phyloP scores from a whole-genome alignment of 805 yeast genomes.

The Saturnispora quitensis region DNA sequence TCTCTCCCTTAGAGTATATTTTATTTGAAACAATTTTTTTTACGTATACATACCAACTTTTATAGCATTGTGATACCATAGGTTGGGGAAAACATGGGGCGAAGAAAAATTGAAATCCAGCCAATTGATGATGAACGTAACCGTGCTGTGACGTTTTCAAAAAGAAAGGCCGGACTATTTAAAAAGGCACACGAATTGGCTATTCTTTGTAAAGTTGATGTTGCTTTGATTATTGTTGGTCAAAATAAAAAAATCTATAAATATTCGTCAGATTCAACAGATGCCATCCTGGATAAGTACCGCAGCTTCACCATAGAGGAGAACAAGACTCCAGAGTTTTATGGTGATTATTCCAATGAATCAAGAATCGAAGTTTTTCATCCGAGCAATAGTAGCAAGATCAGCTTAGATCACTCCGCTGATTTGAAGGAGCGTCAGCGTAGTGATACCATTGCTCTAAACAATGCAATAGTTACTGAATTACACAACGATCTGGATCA shows the following conservation, averaged over 20 bases:
- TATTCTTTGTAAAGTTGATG: slow-evolving; percentile 84
- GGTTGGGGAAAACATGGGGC: slow-evolving; percentile 56
- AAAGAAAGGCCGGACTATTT: slow-evolving; percentile 89
- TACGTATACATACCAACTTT: neutral
- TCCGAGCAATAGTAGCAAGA: neutral
- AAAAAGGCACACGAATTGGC: slow-evolving; percentile 81
- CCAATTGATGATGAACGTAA: slow-evolving; percentile 89
- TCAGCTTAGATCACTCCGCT: neutral
- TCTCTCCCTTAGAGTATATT: neutral
- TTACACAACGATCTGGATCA: neutral
- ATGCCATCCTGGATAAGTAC: slow-evolving; percentile 37
- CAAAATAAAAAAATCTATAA: slow-evolving; percentile 78
- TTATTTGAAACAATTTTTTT: neutral
- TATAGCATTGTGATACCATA: neutral
- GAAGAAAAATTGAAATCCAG: slow-evolving; percentile 90
- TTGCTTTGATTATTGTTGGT: slow-evolving; percentile 83
- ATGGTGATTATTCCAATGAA: slow-evolving; percentile 42
- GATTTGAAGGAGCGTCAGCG: neutral
- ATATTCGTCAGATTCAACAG: slow-evolving; percentile 63
- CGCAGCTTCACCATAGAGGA: slow-evolving; percentile 36
- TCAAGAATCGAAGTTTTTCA: slow-evolving; percentile 10
- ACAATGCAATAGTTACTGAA: slow-evolving; percentile 5
- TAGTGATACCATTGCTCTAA: neutral
- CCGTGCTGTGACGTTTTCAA: slow-evolving; percentile 77
- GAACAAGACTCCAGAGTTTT: slow-evolving; percentile 54